phyloP scores from a whole-genome alignment of 2,329 filamentous ascomycete genomes.

The Metarhizium guizhouense region DNA sequence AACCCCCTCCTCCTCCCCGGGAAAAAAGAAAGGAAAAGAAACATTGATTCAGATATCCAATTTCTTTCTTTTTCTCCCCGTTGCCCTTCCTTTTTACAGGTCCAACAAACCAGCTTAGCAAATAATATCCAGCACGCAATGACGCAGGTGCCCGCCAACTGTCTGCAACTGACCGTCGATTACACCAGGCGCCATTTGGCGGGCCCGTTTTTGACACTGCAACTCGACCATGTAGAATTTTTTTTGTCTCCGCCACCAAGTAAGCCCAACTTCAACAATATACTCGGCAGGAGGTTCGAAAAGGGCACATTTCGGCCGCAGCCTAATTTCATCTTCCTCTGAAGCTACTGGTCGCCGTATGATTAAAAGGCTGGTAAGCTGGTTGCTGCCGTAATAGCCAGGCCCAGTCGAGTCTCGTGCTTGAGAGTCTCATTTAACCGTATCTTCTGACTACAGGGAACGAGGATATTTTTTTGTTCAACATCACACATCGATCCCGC shows the following conservation, averaged over 20 bases:
- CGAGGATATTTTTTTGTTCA: not conserved
- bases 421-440: not conserved
- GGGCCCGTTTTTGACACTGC: not conserved
- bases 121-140: no score
- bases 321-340: not conserved
- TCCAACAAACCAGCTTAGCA: no score
- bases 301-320: not conserved
- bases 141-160: not conserved
- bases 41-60: no score
- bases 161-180: not conserved
- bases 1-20: no score
- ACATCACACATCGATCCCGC: not conserved
- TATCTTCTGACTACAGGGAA: not conserved
- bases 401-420: not conserved
- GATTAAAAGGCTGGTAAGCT: not conserved
- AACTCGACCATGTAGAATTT: not conserved
- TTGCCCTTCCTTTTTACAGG: no score
- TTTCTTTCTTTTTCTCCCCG: no score
- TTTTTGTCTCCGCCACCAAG: not conserved
- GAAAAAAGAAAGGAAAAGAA: no score
- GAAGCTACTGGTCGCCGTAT: not conserved
- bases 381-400: not conserved
- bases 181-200: not conserved
- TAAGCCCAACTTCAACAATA: not conserved
- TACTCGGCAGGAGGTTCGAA: not conserved